A percentile compares a stretch with the other conserved stretches of the same genome.
phyloP scores from a whole-genome alignment of 2,329 filamentous ascomycete species.

The Apiospora pterosperma region DNA sequence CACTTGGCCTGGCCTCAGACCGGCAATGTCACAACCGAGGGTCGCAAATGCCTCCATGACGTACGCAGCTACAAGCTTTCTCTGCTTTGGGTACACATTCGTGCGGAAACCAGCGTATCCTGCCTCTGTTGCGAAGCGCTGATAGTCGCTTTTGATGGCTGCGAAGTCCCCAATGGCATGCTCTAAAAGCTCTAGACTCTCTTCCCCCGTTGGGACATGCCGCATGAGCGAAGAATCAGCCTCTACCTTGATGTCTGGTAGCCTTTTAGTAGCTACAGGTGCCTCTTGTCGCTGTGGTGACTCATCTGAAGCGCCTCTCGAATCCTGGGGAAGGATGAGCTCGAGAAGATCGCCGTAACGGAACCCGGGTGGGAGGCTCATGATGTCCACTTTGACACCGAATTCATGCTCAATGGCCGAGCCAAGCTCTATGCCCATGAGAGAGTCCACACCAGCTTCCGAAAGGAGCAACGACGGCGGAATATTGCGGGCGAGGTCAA shows the following conservation, averaged over 20 bases:
- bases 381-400: not conserved
- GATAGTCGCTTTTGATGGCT: not conserved
- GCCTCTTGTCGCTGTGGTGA: too few relatives aligned
- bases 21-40: slow-evolving; percentile 24
- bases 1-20: slow-evolving; percentile 15
- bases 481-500: not conserved
- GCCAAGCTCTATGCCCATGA: not conserved
- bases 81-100: slow-evolving; percentile 24
- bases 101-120: slow-evolving; percentile 20
- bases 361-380: not conserved
- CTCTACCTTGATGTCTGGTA: too few relatives aligned
- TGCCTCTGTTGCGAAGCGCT: not conserved
- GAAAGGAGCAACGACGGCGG: not conserved
- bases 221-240: too few relatives aligned
- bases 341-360: not conserved
- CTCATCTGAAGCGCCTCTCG: too few relatives aligned
- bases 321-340: not conserved
- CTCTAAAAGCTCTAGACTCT: too few relatives aligned
- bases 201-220: not conserved
- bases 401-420: not conserved
- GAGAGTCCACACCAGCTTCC: not conserved
- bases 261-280: too few relatives aligned
- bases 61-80: slow-evolving; percentile 27
- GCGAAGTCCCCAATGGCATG: not conserved
- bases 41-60: slow-evolving; percentile 26